Evolutionary conservation across 345 rosid genomes (phyloP).

Genomic region (Eucalyptus microcorys): DNA sequence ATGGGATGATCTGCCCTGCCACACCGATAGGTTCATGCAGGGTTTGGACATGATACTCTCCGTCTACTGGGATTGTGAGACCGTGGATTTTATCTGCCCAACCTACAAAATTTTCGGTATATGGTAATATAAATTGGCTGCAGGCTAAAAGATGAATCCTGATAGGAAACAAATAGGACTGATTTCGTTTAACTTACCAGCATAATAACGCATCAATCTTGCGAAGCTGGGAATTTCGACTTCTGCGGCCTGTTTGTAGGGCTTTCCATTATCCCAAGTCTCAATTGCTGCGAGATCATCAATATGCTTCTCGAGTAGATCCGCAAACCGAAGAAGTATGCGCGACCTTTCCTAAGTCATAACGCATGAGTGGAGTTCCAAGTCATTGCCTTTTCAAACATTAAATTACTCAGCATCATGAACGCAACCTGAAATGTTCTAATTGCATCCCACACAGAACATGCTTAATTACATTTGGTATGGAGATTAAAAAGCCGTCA

Average conservation of each 20-base stretch:
- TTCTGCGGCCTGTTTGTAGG: conserved; percentile 59
- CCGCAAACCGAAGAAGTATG: conserved; percentile 65
- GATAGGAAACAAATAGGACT: background rate
- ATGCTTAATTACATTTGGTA: background rate
- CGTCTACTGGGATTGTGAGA: conserved; percentile 5
- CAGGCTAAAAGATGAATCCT: background rate
- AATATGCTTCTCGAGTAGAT: conserved; percentile 67
- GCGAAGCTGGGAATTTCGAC: conserved; percentile 49
- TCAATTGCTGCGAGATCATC: conserved; percentile 79
- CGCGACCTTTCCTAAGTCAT: conserved; percentile 60
- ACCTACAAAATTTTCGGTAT: background rate
- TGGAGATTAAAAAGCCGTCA: background rate
- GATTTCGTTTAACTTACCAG: conserved; percentile 22
- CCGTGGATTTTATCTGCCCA: conserved; percentile 24
- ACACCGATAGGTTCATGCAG: conserved; percentile 23
- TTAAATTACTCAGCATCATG: background rate
- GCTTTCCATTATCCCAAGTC: conserved; percentile 93
- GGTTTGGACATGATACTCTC: conserved; percentile 11
- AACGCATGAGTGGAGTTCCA: background rate
- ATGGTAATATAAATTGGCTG: background rate
- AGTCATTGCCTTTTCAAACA: background rate
- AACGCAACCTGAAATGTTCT: background rate
- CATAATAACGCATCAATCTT: conserved; percentile 75
- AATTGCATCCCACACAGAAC: background rate
- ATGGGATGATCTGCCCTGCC: conserved; percentile 15